Base-by-base conservation (phyloP, 2,329 filamentous ascomycete species). In the Alternaria arbusti region DNA sequence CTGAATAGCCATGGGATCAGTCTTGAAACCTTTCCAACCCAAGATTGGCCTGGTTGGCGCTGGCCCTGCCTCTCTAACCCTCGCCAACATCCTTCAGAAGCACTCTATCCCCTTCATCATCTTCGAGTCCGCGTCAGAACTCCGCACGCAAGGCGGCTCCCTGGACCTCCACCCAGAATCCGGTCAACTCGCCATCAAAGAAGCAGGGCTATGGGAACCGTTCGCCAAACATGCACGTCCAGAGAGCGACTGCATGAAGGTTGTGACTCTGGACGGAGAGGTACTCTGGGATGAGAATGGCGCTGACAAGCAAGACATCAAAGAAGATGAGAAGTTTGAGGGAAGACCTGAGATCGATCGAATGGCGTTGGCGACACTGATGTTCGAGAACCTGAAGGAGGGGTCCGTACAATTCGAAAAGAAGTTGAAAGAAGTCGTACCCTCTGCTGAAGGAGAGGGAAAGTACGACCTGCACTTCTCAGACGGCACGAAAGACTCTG, bases 81-180 rank as follows among this genome's bases (percentile, higher is more conserved):
- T 88, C 2, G 86, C 85, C 44, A 82, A 84, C 20, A 81, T 89
- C 36, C 82, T 89, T 8, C 79, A 84, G 54, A 73, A 80, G n/a
- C 78, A 83, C 60, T 75, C 78, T 51, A 79, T 86, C 52, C 73
- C 83, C 5, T 82, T 82, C 63, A 84, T 81, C 7, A 75, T 89
- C 25, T 89, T 84, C 67, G 74, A 77, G 84, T 58, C 71, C 11
- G 56, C 68, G 6, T n/a, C 68, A 6, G 25, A 46, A 79, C 5
- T 73, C 49, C 88, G 74, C 8, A 70, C 75, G 23, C 65, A 72
- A 64, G 72, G 74, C 43, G 73, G 74, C 3, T 65, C 66, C n/a
- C 81, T 89, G 3, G 86, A 88, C 68, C 75, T 89, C 9, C 86
- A 89, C 65, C 82, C 82, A 0, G 66, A 77, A 4, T 84, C 83